Percentiles rank a stretch among this genome's conserved stretches.
phyloP scores from a whole-genome alignment of 441 rosid species.

The Melastoma candidum region DNA sequence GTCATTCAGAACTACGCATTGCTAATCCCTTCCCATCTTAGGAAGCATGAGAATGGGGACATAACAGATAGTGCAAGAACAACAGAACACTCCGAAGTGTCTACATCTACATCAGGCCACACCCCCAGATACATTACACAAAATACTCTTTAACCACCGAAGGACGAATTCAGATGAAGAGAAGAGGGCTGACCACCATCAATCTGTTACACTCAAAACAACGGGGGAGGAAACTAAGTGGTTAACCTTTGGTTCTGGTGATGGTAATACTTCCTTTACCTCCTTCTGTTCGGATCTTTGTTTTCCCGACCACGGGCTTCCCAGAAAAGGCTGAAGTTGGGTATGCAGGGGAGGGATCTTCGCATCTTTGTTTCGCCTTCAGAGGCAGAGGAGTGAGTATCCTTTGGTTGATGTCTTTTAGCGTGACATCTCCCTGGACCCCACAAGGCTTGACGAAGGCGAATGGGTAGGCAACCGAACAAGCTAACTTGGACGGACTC shows the following conservation, averaged over 20 bases:
- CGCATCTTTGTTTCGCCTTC: conserved; percentile 34
- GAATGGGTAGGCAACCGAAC: conserved; percentile 81
- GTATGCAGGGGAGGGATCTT: conserved; percentile 40
- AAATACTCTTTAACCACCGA: conserved; percentile 14
- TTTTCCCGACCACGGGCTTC: conserved; percentile 92
- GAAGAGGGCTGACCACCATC: conserved; percentile 13
- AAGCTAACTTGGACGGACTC: conserved; percentile 55
- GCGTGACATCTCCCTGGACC: conserved; percentile 77
- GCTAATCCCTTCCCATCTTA: neutral
- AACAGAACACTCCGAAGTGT: conserved; percentile 9
- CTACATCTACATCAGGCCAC: conserved; percentile 16
- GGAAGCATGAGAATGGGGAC: conserved; percentile 23
- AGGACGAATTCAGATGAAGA: conserved; percentile 10
- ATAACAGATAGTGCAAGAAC: conserved; percentile 22
- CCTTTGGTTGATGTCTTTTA: conserved; percentile 84
- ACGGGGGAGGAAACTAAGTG: conserved; percentile 1
- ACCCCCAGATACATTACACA: conserved; percentile 14
- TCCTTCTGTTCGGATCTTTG: conserved; percentile 91
- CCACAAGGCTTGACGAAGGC: conserved; percentile 89
- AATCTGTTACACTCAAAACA: conserved; percentile 8
- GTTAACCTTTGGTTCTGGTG: conserved; percentile 85
- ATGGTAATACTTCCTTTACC: conserved; percentile 97
- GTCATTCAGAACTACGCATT: neutral
- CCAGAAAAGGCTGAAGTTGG: conserved; percentile 98
- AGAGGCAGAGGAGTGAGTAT: conserved; percentile 58